Percentiles rank a stretch among this genome's conserved stretches.
These are phyloP conservation scores for Colletotrichum sp. DNA, from an alignment of 2,329 filamentous ascomycete species.

Conservation along the genomic window DNA sequence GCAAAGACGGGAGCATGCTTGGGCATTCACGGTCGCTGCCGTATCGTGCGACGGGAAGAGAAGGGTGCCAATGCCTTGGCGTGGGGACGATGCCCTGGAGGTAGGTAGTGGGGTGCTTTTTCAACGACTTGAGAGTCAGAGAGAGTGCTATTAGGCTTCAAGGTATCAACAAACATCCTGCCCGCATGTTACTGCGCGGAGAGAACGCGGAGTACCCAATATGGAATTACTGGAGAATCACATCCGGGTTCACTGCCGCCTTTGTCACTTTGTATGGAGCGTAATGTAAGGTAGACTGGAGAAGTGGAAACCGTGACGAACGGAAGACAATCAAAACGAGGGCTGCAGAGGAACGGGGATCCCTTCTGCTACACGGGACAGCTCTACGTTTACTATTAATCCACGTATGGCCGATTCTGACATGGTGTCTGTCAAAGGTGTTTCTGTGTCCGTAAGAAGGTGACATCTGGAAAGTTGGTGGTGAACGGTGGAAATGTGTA, in stretches of 20 bases:
- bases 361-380: neutral
- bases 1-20: neutral
- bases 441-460: neutral
- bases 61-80: neutral
- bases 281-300: neutral
- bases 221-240: neutral
- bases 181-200: neutral
- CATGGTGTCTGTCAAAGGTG: neutral
- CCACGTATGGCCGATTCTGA: neutral
- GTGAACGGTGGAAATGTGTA: neutral
- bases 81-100: neutral
- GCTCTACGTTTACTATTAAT: neutral
- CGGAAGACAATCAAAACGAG: neutral
- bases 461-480: neutral
- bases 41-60: neutral
- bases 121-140: neutral
- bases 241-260: neutral
- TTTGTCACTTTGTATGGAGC: neutral
- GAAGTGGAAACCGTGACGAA: neutral
- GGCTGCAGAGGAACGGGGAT: neutral
- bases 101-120: neutral
- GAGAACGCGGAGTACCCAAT: neutral
- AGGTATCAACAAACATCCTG: neutral
- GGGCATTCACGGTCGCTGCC: neutral
- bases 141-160: neutral